Evolutionary conservation across 345 rosid genomes (phyloP).

Genomic region (Salix viminalis): DNA sequence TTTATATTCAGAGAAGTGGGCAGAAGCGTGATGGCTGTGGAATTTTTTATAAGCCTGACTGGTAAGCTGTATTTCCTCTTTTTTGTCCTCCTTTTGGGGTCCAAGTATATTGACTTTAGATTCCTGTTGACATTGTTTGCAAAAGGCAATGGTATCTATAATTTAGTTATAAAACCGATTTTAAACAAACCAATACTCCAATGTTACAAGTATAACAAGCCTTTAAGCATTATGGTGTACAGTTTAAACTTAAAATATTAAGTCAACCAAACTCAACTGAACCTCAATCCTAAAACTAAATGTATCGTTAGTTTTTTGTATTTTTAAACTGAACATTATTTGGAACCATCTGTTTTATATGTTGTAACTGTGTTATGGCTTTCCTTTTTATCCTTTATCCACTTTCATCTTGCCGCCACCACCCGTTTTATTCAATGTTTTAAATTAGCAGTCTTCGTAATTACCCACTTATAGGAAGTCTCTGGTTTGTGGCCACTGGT

Average conservation of each 20-base stretch:
- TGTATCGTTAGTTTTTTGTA: too few species aligned
- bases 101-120: not conserved
- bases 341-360: too few species aligned
- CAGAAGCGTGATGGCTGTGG: conserved; percentile 90
- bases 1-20: conserved; percentile 78
- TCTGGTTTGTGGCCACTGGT: too few species aligned
- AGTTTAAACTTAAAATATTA: not conserved
- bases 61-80: conserved; percentile 36
- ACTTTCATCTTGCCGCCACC: too few species aligned
- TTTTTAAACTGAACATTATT: too few species aligned
- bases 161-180: not conserved
- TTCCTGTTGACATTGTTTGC: not conserved
- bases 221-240: not conserved
- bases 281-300: not conserved
- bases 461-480: too few species aligned
- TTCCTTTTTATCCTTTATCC: too few species aligned
- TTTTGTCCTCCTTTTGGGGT: not conserved
- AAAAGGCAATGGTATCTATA: not conserved
- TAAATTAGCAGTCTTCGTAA: too few species aligned
- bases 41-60: conserved; percentile 63
- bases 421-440: too few species aligned
- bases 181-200: not conserved
- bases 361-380: too few species aligned
- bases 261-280: not conserved
- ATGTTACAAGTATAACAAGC: not conserved